Percentiles rank a stretch among this genome's conserved stretches.
phyloP scores from a whole-genome alignment of 148 eudicot species.

The Simmondsia chinensis region DNA sequence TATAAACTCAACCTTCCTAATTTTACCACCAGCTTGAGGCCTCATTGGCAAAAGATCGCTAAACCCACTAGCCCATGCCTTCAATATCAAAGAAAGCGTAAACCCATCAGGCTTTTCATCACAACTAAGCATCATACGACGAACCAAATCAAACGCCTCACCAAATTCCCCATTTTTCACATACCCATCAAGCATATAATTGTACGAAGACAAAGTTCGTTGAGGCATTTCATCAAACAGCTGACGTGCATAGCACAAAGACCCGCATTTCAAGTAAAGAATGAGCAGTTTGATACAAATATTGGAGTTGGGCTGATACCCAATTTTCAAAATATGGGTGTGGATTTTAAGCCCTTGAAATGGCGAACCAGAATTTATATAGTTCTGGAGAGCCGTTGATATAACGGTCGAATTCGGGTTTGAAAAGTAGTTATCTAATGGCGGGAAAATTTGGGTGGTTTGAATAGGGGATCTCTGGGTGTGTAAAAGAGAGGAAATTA shows the following conservation, averaged over 20 bases:
- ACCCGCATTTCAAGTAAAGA: constrained; percentile 41
- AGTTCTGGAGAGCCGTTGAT: constrained; percentile 43
- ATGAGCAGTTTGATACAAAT: constrained; percentile 66
- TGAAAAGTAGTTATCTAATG: constrained; percentile 11
- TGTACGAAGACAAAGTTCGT: constrained; percentile 65
- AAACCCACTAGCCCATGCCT: constrained; percentile 38
- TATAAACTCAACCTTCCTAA: no score
- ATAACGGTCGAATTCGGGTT: constrained; percentile 22
- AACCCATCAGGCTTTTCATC: constrained; percentile 59
- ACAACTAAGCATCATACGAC: constrained; percentile 22
- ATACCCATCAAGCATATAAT: constrained; percentile 71
- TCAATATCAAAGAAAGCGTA: constrained; percentile 68
- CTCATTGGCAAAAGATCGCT: constrained; percentile 6
- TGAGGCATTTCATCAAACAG: constrained; percentile 63
- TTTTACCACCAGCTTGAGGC: no score
- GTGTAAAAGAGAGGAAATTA: constrained; percentile 16
- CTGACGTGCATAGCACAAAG: constrained; percentile 45
- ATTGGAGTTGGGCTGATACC: constrained; percentile 48
- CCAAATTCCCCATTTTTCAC: constrained; percentile 29
- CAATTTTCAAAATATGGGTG: constrained; percentile 60
- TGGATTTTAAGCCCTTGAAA: constrained; percentile 75
- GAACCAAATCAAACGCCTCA: constrained; percentile 42
- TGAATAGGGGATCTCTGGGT: constrained; percentile 3
- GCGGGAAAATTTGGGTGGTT: constrained; percentile 4
- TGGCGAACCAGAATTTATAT: constrained; percentile 65